Evolutionary conservation across 148 eudicot species (phyloP).

Genomic region (Fagopyrum homotropicum): DNA sequence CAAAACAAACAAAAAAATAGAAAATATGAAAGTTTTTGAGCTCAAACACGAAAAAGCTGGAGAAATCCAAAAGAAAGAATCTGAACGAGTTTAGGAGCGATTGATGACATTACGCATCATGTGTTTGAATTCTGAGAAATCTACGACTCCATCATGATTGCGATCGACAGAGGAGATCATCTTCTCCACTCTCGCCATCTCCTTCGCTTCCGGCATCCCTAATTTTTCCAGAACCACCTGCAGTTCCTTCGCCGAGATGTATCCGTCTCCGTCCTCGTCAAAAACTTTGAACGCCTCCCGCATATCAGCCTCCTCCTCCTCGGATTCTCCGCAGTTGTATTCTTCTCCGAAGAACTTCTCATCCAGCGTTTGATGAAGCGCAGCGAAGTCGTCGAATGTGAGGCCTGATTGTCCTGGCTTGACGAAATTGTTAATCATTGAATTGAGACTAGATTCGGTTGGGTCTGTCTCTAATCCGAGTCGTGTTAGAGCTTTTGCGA

Average conservation of each 20-base stretch:
- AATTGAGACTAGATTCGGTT: slow-evolving; percentile 23
- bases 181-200: slow-evolving; percentile 44
- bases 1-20: no score
- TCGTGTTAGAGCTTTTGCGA: slow-evolving; percentile 45
- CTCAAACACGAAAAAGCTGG: neutral
- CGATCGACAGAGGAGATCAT: slow-evolving; percentile 72
- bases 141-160: slow-evolving; percentile 72
- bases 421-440: slow-evolving; percentile 38
- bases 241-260: slow-evolving; percentile 70
- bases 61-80: neutral
- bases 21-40: no score
- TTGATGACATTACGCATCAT: slow-evolving; percentile 69
- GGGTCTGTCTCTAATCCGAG: slow-evolving; percentile 54
- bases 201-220: slow-evolving; percentile 56
- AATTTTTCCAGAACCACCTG: slow-evolving; percentile 54
- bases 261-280: slow-evolving; percentile 80
- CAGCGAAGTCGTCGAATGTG: slow-evolving; percentile 48
- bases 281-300: slow-evolving; percentile 36
- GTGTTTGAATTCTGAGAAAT: slow-evolving; percentile 73
- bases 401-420: slow-evolving; percentile 43
- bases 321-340: slow-evolving; percentile 12
- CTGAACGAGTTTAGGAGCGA: slow-evolving; percentile 8
- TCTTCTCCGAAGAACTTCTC: slow-evolving; percentile 28
- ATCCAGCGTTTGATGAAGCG: slow-evolving; percentile 49
- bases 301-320: slow-evolving; percentile 9